Evolutionary conservation across 2,329 filamentous ascomycete genomes (phyloP), one percentile per base, ranked within the genome.

Genomic region (Xylaria sp.): DNA sequence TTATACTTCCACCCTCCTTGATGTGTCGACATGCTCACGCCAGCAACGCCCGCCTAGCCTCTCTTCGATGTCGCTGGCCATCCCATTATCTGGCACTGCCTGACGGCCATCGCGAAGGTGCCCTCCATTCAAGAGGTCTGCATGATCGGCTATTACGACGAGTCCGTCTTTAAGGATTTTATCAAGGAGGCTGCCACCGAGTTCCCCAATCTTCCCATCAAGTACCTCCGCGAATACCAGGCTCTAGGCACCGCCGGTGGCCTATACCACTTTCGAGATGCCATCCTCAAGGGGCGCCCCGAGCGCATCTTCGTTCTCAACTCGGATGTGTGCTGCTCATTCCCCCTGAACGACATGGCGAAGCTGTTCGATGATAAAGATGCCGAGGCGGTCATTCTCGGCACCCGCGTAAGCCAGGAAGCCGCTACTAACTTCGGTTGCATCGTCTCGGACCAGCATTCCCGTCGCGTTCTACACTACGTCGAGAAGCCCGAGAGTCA

Each of bases 131-230:
- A 94, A 79, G 96, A 99, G 83, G 95, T 99, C 76, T 94, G 96
- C 85, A 91, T 99, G 78, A 97, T 99, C 79, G 96, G 96, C 79
- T 99, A 99, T 88, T 99, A 98, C 82, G 96, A 99, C 80, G 96
- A 98, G 84, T 88, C 89, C 53, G 93, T 98, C 77, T 97, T 98
- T 88, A 92, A 94, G 78, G 94, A 97, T 83, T 98, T 98, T 84
- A 97, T 98, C 86, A 97, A 97, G 83, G 92, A 97, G 79, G 89
- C 94, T 69, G 86, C 90, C 69, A 89, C 89, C 80, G 92, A 93
- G 79, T 97, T 97, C 84, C 93, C 94, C 63, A 89, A 93, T 78
- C 89, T 98, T 77, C 90, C 90, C 76, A 93, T 98, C 83, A 93
- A 94, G 81, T 99, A 99, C 84, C 89, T 99, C 63, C 93, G 96